phyloP scores from a whole-genome alignment of 1,284 basidiomycete species.

The Lentinula novae-zelandiae region DNA sequence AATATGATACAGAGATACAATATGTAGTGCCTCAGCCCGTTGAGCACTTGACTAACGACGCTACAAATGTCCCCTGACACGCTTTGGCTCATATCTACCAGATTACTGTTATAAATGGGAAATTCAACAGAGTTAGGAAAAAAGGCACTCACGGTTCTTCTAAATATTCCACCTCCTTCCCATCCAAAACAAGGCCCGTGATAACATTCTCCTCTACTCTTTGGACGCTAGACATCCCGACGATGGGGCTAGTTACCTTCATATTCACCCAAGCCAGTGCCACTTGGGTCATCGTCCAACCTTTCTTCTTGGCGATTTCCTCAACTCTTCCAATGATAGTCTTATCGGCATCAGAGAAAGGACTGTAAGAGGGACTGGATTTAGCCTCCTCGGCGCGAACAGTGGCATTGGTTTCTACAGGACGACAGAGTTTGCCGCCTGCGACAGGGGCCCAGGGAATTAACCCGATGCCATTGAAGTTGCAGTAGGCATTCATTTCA shows the following conservation, averaged over 20 bases:
- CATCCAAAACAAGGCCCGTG: constrained; percentile 5
- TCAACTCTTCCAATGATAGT: constrained; percentile 26
- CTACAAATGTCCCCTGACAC: constrained; percentile 1
- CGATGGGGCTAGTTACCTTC: constrained; percentile 25
- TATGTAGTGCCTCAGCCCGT: background rate
- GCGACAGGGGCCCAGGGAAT: constrained; percentile 17
- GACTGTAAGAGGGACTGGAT: constrained; percentile 4
- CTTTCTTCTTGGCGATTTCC: constrained; percentile 25
- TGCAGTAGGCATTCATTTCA: constrained; percentile 17
- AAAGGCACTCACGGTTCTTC: constrained; percentile 14
- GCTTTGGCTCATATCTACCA: constrained; percentile 2
- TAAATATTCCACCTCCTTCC: constrained; percentile 15
- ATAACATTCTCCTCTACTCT: constrained; percentile 15
- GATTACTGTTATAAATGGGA: no score
- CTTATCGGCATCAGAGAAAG: constrained; percentile 17
- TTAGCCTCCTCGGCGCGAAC: constrained; percentile 2
- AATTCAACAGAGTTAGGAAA: background rate
- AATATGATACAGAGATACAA: background rate
- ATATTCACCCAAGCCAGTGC: constrained; percentile 25
- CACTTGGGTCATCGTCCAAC: constrained; percentile 25
- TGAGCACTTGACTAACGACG: background rate
- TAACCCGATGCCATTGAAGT: constrained; percentile 26
- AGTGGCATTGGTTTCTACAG: constrained; percentile 8
- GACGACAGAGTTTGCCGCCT: constrained; percentile 16
- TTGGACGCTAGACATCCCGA: constrained; percentile 16